Conservation (phyloP, 805 yeast species). For the Saccharomycopsis oosterbeekiorum region DNA sequence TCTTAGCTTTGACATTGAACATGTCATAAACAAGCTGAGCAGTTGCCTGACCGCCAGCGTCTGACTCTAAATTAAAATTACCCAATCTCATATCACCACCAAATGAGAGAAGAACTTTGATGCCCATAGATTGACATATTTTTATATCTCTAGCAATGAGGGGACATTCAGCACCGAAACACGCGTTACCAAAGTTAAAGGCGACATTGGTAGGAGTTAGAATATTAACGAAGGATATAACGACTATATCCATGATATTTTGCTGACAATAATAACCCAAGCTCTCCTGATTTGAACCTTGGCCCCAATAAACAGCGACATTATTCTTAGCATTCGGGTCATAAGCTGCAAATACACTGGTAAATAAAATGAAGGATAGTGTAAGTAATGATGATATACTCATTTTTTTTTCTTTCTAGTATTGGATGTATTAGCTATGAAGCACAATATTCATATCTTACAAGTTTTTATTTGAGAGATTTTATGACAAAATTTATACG, state of each 20-base stretch:
- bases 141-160: slow-evolving; percentile 55
- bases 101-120: slow-evolving; percentile 65
- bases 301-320: slow-evolving; percentile 67
- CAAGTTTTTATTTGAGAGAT: neutral
- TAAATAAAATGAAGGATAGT: neutral
- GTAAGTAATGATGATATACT: neutral
- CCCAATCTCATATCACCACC: slow-evolving; percentile 62
- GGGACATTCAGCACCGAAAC: slow-evolving; percentile 25
- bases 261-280: slow-evolving; percentile 42
- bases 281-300: slow-evolving; percentile 38
- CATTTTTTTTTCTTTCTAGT: too few species aligned
- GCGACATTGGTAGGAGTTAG: slow-evolving; percentile 31
- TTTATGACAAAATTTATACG: too few species aligned
- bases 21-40: slow-evolving; percentile 53
- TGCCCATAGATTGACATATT: slow-evolving; percentile 67
- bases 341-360: slow-evolving; percentile 23
- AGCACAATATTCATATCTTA: too few species aligned
- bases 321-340: slow-evolving; percentile 33
- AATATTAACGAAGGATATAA: slow-evolving; percentile 20
- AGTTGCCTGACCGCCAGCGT: slow-evolving; percentile 58
- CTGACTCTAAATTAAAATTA: slow-evolving; percentile 76
- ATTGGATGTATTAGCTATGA: too few species aligned
- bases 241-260: slow-evolving; percentile 37
- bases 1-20: slow-evolving; percentile 41
- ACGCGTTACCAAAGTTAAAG: slow-evolving; percentile 38